These are phyloP conservation scores for Kodamaea fukazawae DNA, from an alignment of 805 yeast genomes.

Conservation along the genomic window DNA sequence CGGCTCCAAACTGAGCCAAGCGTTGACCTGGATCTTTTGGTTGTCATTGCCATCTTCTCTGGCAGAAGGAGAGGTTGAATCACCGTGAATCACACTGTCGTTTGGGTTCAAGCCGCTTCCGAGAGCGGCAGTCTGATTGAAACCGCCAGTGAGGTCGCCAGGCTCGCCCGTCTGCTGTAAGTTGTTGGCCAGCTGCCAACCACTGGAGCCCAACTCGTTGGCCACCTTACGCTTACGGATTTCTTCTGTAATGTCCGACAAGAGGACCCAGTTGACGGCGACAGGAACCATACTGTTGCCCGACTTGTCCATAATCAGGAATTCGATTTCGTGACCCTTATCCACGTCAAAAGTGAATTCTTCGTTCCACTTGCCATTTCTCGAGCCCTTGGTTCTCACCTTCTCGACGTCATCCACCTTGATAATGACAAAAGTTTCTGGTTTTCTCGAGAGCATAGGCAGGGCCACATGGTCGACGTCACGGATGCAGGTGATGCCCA, in stretches of 20 bases:
- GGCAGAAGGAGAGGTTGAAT: not conserved
- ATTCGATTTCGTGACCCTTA: constrained; percentile 88
- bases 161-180: constrained; percentile 26
- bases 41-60: constrained; percentile 9
- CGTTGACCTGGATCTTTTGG: constrained; percentile 49
- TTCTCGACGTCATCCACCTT: constrained; percentile 87
- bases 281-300: constrained; percentile 75
- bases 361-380: constrained; percentile 82
- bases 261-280: constrained; percentile 86
- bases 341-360: constrained; percentile 77
- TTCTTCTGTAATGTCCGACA: constrained; percentile 92
- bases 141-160: not conserved
- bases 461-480: constrained; percentile 93
- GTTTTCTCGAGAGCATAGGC: constrained; percentile 71
- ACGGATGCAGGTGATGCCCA: constrained; percentile 73
- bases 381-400: constrained; percentile 70
- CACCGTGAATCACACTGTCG: constrained; percentile 1
- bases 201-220: constrained; percentile 64
- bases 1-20: constrained; percentile 93
- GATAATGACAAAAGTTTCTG: constrained; percentile 73
- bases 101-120: not conserved
- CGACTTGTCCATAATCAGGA: constrained; percentile 79
- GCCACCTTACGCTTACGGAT: constrained; percentile 85
- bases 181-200: constrained; percentile 85
- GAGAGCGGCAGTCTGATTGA: not conserved